Evolutionary conservation across 2,329 filamentous ascomycete genomes (phyloP).

Genomic region (Sclerotinia minor): DNA sequence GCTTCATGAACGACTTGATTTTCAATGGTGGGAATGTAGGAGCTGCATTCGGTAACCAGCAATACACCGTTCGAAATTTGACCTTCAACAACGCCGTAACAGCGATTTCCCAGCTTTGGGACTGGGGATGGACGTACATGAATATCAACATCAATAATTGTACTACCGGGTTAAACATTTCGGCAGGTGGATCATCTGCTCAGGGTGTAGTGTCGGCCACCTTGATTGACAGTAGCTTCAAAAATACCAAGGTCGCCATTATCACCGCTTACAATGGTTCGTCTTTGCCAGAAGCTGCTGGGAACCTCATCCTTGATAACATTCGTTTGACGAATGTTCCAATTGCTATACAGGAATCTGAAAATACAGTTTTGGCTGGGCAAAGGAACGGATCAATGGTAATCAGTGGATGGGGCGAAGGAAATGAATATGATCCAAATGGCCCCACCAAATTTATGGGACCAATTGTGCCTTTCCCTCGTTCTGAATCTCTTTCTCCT

Average conservation of each 20-base stretch:
- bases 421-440: conserved; percentile 54
- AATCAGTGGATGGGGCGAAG: conserved; percentile 23
- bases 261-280: conserved; percentile 53
- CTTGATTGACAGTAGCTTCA: conserved; percentile 57
- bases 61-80: conserved; percentile 60
- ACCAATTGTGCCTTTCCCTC: conserved; percentile 44
- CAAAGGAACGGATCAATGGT: conserved; percentile 40
- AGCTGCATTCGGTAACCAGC: conserved; percentile 63
- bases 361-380: conserved; percentile 3
- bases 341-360: conserved; percentile 43
- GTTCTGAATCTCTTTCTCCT: conserved; percentile 5
- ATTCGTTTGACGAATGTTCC: conserved; percentile 20
- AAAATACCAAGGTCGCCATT: conserved; percentile 52
- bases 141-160: conserved; percentile 54
- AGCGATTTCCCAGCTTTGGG: conserved; percentile 58
- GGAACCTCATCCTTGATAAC: conserved; percentile 25
- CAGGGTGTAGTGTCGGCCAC: conserved; percentile 56
- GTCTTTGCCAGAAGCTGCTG: conserved; percentile 42
- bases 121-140: conserved; percentile 60
- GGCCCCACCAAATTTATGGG: conserved; percentile 47
- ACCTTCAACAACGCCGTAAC: conserved; percentile 49
- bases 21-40: conserved; percentile 63
- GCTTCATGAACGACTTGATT: conserved; percentile 58
- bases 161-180: conserved; percentile 53
- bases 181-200: conserved; percentile 44